Conservation (phyloP, 2,329 filamentous ascomycete species). For the Paraphoma chrysanthemicola region DNA sequence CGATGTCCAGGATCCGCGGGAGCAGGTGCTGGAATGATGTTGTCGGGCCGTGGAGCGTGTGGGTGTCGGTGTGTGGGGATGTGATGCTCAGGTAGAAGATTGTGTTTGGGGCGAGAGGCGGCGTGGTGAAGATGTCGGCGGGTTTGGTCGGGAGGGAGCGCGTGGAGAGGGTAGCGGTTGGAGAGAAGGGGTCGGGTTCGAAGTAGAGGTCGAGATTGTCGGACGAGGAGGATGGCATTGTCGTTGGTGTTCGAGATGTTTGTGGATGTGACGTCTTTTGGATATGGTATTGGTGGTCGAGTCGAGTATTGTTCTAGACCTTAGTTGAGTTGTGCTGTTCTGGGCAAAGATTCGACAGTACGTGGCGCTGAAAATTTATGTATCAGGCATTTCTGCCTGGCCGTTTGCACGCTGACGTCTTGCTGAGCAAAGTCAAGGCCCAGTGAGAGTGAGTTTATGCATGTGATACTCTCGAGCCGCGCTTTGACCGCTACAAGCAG, state of each 20-base stretch:
- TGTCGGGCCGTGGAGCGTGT: constrained; percentile 24
- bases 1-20: constrained; percentile 14
- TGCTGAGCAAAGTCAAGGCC: neutral
- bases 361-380: neutral
- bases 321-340: neutral
- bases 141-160: constrained; percentile 16
- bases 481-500: neutral
- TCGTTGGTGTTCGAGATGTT: neutral
- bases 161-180: neutral
- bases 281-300: neutral
- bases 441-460: neutral
- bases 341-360: neutral
- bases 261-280: neutral
- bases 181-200: constrained; percentile 1
- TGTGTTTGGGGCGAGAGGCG: constrained; percentile 8
- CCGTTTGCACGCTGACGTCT: constrained; percentile 6
- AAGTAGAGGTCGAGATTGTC: constrained; percentile 10
- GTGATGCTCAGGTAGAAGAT: constrained; percentile 34
- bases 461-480: neutral
- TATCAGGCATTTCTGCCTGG: neutral
- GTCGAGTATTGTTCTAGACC: too few species aligned
- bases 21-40: constrained; percentile 23
- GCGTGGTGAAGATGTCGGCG: constrained; percentile 16
- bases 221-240: constrained; percentile 6
- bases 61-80: constrained; percentile 27